Conservation (phyloP, 371 early-diverging fungal genomes). For the Lichtheimia hyalospora region DNA sequence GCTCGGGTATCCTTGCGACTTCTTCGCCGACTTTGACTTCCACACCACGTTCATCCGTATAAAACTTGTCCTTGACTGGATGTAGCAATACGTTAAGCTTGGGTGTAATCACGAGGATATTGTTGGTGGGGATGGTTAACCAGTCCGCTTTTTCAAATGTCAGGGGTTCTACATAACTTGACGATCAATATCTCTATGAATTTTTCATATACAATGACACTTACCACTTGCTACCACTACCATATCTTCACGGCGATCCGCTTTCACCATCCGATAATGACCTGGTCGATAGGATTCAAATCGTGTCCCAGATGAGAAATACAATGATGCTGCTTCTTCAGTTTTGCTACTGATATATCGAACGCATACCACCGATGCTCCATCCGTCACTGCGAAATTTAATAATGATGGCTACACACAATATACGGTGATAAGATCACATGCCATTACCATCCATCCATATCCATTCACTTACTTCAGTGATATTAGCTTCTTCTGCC, state of each 20-base stretch:
- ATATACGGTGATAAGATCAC: neutral
- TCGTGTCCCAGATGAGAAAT: slow-evolving; percentile 74
- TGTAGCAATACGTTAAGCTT: slow-evolving; percentile 74
- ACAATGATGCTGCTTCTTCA: slow-evolving; percentile 76
- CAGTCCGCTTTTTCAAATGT: slow-evolving; percentile 86
- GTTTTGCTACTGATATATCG: slow-evolving; percentile 73
- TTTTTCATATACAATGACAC: neutral
- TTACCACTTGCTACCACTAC: slow-evolving; percentile 79
- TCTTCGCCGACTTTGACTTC: slow-evolving; percentile 37
- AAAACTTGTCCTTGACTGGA: slow-evolving; percentile 75
- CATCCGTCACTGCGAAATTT: slow-evolving; percentile 91
- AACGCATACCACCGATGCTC: slow-evolving; percentile 75
- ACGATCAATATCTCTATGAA: neutral
- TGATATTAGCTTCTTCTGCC: slow-evolving; percentile 63
- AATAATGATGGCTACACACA: slow-evolving; percentile 59
- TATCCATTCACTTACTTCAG: slow-evolving; percentile 26
- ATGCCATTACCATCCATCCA: no score
- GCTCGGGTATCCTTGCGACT: slow-evolving; percentile 46
- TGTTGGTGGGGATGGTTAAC: slow-evolving; percentile 81
- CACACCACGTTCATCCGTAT: slow-evolving; percentile 44
- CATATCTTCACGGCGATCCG: slow-evolving; percentile 80
- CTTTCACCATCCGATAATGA: slow-evolving; percentile 79
- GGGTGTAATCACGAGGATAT: slow-evolving; percentile 73
- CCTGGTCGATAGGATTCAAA: slow-evolving; percentile 66
- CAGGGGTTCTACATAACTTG: slow-evolving; percentile 62